phyloP scores from a whole-genome alignment of 306 rosid genomes.

The Gillenia trifoliata region DNA sequence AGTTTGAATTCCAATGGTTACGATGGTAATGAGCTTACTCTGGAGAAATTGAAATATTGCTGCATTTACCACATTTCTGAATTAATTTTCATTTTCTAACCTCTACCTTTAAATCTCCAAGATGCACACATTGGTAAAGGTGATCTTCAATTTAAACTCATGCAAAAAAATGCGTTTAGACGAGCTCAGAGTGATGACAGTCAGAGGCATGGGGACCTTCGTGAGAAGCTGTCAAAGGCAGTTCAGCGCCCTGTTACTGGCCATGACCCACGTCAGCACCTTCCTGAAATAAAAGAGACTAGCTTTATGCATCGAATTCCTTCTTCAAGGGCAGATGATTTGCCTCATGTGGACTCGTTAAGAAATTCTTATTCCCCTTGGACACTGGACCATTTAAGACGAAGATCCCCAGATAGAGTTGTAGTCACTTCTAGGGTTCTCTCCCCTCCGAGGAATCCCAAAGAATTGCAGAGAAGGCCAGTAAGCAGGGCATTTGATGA shows the following conservation, averaged over 20 bases:
- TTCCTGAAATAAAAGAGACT: slow-evolving; percentile 45
- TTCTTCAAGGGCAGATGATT: slow-evolving; percentile 54
- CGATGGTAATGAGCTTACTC: slow-evolving; percentile 49
- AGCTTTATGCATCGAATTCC: slow-evolving; percentile 43
- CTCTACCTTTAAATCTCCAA: slow-evolving; percentile 19
- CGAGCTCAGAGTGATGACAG: slow-evolving; percentile 36
- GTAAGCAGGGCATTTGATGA: slow-evolving; percentile 52
- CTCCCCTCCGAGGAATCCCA: slow-evolving; percentile 34
- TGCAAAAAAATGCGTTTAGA: slow-evolving; percentile 59
- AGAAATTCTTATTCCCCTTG: slow-evolving; percentile 74
- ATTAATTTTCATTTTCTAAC: slow-evolving; percentile 21
- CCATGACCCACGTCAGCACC: slow-evolving; percentile 29
- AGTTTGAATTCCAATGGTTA: slow-evolving; percentile 33
- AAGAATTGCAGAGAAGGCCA: slow-evolving; percentile 43
- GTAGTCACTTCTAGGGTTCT: slow-evolving; percentile 30
- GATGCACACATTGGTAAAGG: slow-evolving; percentile 53
- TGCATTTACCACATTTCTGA: slow-evolving; percentile 21
- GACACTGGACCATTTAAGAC: slow-evolving; percentile 63
- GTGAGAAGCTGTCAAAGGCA: slow-evolving; percentile 77
- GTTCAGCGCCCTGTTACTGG: slow-evolving; percentile 22
- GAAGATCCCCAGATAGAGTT: slow-evolving; percentile 47
- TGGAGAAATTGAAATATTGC: slow-evolving; percentile 19
- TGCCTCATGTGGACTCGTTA: slow-evolving; percentile 54
- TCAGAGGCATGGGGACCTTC: slow-evolving; percentile 62
- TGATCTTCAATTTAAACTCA: slow-evolving; percentile 84